These are phyloP conservation scores for Amoebophrya sp. DNA, from an alignment of 169 alveolate genomes.

Conservation along the genomic window DNA sequence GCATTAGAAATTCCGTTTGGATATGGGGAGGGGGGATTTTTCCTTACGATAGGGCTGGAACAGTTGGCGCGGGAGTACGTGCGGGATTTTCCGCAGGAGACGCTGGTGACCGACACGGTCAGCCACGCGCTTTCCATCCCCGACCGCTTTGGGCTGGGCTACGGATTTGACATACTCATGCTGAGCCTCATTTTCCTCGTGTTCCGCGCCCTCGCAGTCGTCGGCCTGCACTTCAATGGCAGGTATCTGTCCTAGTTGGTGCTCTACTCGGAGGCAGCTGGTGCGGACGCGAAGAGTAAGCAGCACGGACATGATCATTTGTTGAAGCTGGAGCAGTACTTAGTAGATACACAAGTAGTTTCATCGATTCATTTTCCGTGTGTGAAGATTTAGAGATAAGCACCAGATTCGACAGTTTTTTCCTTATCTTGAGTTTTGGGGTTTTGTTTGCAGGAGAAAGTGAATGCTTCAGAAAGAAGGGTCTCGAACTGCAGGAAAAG, in stretches of 20 bases:
- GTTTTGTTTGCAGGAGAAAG: no score
- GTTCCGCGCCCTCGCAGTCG: not conserved
- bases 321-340: no score
- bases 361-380: no score
- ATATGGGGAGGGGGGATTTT: not conserved
- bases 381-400: no score
- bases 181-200: not conserved
- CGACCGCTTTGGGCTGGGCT: not conserved
- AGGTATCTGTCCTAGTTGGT: not conserved
- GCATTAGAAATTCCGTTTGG: not conserved
- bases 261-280: no score
- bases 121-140: not conserved
- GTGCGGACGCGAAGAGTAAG: no score
- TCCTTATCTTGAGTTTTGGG: no score
- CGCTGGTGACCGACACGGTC: not conserved
- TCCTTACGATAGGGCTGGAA: not conserved
- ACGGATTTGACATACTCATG: not conserved
- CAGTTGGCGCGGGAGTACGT: not conserved
- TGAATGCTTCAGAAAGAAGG: no score
- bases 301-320: no score
- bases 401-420: no score
- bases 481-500: no score
- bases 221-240: not conserved
- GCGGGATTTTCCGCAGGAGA: not conserved
- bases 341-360: no score